A percentile compares a stretch with the other conserved stretches of the same genome.
phyloP scores from a whole-genome alignment of 2,329 filamentous ascomycete genomes.

The Colletotrichum sp. region DNA sequence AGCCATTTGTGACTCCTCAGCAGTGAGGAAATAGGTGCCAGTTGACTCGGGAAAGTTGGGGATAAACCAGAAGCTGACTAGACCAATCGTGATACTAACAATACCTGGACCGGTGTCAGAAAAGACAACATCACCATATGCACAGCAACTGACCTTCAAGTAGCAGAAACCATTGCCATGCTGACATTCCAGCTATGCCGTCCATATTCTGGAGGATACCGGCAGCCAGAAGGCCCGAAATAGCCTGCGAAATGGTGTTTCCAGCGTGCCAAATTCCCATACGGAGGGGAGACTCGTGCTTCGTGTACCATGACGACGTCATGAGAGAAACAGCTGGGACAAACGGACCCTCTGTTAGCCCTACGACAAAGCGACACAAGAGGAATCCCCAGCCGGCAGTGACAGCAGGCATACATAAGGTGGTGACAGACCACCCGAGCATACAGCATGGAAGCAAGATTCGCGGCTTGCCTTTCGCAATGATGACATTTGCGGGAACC shows the following conservation, averaged over 20 bases:
- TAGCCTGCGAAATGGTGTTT: constrained; percentile 47
- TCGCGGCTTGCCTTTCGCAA: constrained; percentile 43
- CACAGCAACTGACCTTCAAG: constrained; percentile 31
- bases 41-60: constrained; percentile 42
- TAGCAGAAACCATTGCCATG: constrained; percentile 49
- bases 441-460: constrained; percentile 42
- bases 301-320: constrained; percentile 53
- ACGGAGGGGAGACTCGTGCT: constrained; percentile 44
- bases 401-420: constrained; percentile 48
- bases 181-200: constrained; percentile 32
- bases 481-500: constrained; percentile 49
- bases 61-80: constrained; percentile 37
- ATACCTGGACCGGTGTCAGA: constrained; percentile 24
- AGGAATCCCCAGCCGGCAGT: constrained; percentile 31
- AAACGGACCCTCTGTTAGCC: constrained; percentile 41
- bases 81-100: constrained; percentile 35
- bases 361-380: constrained; percentile 36
- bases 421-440: constrained; percentile 47
- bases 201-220: constrained; percentile 50
- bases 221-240: constrained; percentile 48
- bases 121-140: not conserved
- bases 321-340: constrained; percentile 53
- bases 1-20: constrained; percentile 43
- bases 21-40: constrained; percentile 33
- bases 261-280: constrained; percentile 53